Evolutionary conservation across 2,329 filamentous ascomycete genomes (phyloP).

Genomic region (Ramularia endophylla): DNA sequence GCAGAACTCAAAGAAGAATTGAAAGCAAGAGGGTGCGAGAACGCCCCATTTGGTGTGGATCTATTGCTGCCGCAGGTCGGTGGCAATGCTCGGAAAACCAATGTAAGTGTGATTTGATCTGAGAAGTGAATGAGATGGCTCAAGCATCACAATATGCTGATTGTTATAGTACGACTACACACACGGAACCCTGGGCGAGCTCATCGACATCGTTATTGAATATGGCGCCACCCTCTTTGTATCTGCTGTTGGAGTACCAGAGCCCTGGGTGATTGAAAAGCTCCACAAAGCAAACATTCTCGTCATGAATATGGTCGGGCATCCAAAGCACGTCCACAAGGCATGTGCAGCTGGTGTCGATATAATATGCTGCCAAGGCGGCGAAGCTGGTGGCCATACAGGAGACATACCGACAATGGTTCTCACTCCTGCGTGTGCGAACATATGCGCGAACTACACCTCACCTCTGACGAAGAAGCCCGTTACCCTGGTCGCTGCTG

Average conservation of each 20-base stretch:
- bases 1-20: conserved; percentile 83
- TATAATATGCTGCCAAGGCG: conserved; percentile 95
- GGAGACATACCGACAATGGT: conserved; percentile 85
- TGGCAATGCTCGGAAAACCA: conserved; percentile 82
- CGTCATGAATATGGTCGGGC: conserved; percentile 99
- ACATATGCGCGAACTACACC: conserved; percentile 71
- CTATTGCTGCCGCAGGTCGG: conserved; percentile 88
- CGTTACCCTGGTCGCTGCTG: conserved; percentile 85
- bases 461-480: conserved; percentile 78
- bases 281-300: conserved; percentile 80
- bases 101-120: conserved; percentile 16
- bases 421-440: conserved; percentile 84
- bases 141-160: neutral
- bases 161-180: conserved; percentile 77
- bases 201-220: conserved; percentile 86
- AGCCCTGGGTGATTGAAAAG: conserved; percentile 77
- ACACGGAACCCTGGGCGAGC: conserved; percentile 88
- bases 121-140: too few species aligned
- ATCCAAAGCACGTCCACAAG: conserved; percentile 97
- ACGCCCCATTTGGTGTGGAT: conserved; percentile 88
- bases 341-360: conserved; percentile 84
- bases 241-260: conserved; percentile 86
- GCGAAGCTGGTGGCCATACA: conserved; percentile 73
- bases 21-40: conserved; percentile 60
- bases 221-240: conserved; percentile 87